Percentiles rank a stretch among this genome's conserved stretches.
Conservation (phyloP, 306 rosid species). For the Lablab purpureus region DNA sequence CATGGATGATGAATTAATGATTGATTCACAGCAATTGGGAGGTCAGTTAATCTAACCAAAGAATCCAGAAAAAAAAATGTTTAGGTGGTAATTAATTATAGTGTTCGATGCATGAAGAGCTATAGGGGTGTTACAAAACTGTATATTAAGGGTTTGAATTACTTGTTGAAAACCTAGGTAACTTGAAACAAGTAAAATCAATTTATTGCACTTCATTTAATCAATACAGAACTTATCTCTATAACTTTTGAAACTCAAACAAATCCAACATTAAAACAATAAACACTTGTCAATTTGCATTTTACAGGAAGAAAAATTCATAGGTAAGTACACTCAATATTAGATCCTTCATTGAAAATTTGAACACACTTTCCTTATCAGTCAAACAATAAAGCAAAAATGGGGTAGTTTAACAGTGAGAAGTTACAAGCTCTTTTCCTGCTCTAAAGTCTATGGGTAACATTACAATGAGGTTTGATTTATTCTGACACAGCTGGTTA, state of each 20-base stretch:
- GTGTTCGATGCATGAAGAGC: background rate
- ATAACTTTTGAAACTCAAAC: background rate
- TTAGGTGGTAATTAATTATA: too few species aligned
- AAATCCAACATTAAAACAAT: background rate
- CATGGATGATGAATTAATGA: background rate
- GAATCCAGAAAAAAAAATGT: background rate
- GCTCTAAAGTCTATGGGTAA: constrained; percentile 8
- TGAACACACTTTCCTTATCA: background rate
- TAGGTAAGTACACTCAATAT: background rate
- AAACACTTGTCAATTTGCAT: background rate
- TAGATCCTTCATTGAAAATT: constrained; percentile 1
- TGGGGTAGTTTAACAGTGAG: background rate
- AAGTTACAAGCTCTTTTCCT: background rate
- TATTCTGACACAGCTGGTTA: constrained; percentile 15
- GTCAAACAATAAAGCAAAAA: background rate
- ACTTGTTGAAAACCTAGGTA: background rate
- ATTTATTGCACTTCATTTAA: background rate
- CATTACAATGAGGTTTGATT: constrained; percentile 4
- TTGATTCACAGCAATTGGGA: background rate
- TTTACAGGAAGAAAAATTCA: background rate
- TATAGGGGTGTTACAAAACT: background rate
- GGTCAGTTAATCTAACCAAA: background rate
- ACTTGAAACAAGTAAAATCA: background rate
- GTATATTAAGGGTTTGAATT: background rate
- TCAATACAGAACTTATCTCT: background rate